phyloP scores from a whole-genome alignment of 192 early-diverging fungal genomes.

The Rhizophagus sp. region DNA sequence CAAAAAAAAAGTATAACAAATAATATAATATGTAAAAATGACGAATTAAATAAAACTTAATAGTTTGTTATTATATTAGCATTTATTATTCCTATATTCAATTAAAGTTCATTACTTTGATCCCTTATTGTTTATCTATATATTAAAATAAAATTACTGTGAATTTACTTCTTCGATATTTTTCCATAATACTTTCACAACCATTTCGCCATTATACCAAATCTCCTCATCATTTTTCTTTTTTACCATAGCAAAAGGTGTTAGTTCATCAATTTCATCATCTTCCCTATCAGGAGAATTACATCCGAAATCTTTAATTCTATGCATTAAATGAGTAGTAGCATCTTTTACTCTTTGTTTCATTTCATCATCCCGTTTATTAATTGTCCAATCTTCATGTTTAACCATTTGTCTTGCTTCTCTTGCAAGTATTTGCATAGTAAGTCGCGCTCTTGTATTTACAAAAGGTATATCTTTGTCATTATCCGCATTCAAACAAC shows the following conservation, averaged over 20 bases:
- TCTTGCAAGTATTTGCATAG: slow-evolving; percentile 6
- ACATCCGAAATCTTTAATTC: neutral
- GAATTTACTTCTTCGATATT: neutral
- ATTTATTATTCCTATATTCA: neutral
- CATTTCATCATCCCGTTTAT: slow-evolving; percentile 12
- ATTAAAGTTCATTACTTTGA: neutral
- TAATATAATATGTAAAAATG: neutral
- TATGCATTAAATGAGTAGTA: neutral
- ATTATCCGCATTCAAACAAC: neutral
- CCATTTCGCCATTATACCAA: slow-evolving; percentile 9
- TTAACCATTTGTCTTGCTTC: slow-evolving; percentile 14
- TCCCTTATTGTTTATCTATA: neutral
- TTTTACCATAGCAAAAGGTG: neutral
- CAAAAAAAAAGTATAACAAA: neutral
- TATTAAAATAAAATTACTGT: neutral
- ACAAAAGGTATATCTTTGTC: neutral
- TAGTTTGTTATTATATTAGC: neutral
- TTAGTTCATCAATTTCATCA: neutral
- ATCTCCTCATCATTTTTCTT: slow-evolving; percentile 1
- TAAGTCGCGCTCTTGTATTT: neutral
- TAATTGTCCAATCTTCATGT: slow-evolving; percentile 3
- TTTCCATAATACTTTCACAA: slow-evolving; percentile 1
- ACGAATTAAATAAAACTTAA: too few relatives aligned
- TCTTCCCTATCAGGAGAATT: too few relatives aligned
- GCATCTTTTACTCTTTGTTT: slow-evolving; percentile 1